Conservation (phyloP, 208 protist species). For the Leishmania tropica region DNA sequence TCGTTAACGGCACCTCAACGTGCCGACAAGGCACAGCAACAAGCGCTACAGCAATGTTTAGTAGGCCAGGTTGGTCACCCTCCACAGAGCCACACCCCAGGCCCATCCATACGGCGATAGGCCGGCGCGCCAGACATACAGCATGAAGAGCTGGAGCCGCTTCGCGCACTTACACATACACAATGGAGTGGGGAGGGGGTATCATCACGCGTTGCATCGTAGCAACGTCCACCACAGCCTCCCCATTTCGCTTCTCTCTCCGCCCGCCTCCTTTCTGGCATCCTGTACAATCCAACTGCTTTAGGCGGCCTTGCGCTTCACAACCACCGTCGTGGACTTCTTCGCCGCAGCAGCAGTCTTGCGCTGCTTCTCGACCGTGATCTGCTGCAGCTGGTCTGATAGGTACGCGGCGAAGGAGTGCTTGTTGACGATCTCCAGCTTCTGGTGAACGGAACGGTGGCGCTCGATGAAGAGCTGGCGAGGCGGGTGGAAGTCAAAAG, state of each 20-base stretch:
- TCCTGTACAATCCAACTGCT: background rate
- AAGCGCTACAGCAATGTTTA: background rate
- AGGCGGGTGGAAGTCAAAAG: constrained; percentile 91
- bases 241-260: background rate
- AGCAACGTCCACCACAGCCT: background rate
- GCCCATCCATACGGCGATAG: background rate
- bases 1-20: background rate
- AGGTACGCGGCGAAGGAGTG: constrained; percentile 89
- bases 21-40: background rate
- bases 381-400: constrained; percentile 58
- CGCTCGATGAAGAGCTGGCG: constrained; percentile 88
- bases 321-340: constrained; percentile 6
- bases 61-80: background rate
- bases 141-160: background rate
- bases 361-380: constrained; percentile 45
- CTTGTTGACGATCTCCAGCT: constrained; percentile 83
- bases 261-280: background rate
- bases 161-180: background rate
- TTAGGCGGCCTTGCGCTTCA: constrained; percentile 17
- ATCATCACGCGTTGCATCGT: background rate
- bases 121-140: background rate
- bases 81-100: background rate
- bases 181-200: background rate
- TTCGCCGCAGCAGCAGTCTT: constrained; percentile 14
- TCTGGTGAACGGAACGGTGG: constrained; percentile 81